Evolutionary conservation across 345 rosid genomes (phyloP), one percentile per base, ranked within the genome.

Genomic region (Geranium brycei): DNA sequence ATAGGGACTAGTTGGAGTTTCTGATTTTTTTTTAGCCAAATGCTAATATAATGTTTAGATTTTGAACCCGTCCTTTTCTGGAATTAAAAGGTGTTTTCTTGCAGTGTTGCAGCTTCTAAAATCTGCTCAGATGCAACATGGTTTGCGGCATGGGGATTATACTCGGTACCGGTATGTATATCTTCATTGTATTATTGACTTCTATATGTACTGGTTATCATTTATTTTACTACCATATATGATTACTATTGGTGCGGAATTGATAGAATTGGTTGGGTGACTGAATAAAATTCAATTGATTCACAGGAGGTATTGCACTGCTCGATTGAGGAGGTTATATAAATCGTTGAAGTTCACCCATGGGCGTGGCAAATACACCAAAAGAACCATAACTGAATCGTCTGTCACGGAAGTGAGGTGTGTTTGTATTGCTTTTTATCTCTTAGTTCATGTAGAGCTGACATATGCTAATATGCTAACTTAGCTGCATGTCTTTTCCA

Each of bases 81-180:
- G 28, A 23, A 23, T 23, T 23, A 23, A 23, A 23, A 23, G 41
- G 1, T 35, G 41, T 35, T 35, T 35, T 35, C 5, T 51, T 47
- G 38, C 82, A 93, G 99, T 91, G 66, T 71, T 93, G 81, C 95
- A 88, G 83, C 85, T 93, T 57, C 77, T 88, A 71, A 93, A 91
- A 70, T 72, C 96, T 62, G 85, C 97, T 62, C 96, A 93, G 77
- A 86, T 91, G 88, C 99, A 93, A 76, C 99, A 93, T 68, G 99
- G 97, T 62, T 70, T 93, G 82, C 92, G 97, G 62, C 99, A 87
- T 41, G 95, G 96, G 58, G 97, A 93, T 68, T 93, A 93, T 65
- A 73, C 92, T 65, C 95, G 95, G 38, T 93, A 93, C 69, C 75
- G 99, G 99, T 93, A 78, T n/a, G 13, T 1, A 11, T 12, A 4